These are phyloP conservation scores for Trichoderma guizhouense DNA, from an alignment of 2,329 filamentous ascomycete genomes.

Conservation along the genomic window DNA sequence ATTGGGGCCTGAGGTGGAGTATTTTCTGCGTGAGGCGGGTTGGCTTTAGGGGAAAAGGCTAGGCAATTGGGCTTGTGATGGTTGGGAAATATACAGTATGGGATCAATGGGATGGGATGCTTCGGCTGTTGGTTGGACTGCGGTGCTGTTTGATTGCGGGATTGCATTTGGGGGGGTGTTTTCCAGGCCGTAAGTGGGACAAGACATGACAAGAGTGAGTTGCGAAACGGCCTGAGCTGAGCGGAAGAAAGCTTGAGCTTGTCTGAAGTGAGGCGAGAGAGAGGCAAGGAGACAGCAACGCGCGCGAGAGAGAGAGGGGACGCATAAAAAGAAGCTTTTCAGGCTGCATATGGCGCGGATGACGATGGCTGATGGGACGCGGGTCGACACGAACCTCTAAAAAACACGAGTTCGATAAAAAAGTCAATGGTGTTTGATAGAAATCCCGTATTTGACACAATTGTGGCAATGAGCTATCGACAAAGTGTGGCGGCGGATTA, in stretches of 20 bases:
- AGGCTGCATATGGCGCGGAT: background rate
- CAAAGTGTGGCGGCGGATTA: background rate
- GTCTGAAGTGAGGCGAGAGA: background rate
- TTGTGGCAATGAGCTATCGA: background rate
- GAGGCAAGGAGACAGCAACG: background rate
- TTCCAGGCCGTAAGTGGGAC: background rate
- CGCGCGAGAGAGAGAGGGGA: background rate
- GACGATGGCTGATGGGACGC: background rate
- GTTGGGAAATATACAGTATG: background rate
- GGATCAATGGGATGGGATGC: background rate
- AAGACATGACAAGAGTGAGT: background rate
- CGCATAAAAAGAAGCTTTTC: slow-evolving; percentile 7
- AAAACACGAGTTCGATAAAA: background rate
- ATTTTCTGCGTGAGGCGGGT: background rate
- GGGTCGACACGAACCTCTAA: background rate
- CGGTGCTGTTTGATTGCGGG: background rate
- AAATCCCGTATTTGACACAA: slow-evolving; percentile 7
- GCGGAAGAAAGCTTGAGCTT: background rate
- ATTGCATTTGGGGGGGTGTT: background rate
- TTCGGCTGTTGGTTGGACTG: background rate
- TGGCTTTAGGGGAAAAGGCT: background rate
- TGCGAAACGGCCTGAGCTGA: background rate
- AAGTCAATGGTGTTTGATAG: background rate
- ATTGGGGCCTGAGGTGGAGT: background rate
- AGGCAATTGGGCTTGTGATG: background rate